Conservation (phyloP, 495 filamentous ascomycete genomes). For the Penicillium manginii region DNA sequence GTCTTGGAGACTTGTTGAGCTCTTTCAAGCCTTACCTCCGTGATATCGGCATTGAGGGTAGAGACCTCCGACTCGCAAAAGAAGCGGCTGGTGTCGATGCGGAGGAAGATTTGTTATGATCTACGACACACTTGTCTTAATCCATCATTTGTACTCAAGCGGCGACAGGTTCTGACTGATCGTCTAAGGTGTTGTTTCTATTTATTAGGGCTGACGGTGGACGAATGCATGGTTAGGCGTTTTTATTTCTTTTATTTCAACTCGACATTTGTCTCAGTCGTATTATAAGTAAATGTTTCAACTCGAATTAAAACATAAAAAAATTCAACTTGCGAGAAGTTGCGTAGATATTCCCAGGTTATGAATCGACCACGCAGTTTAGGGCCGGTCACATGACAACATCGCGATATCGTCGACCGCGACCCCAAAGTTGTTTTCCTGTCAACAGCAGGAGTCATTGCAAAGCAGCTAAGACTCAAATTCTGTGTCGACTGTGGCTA, state of each 20-base stretch:
- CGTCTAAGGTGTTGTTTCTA: conserved; percentile 17
- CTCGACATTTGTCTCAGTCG: background rate
- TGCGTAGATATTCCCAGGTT: no score
- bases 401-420: background rate
- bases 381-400: conserved; percentile 17
- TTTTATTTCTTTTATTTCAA: conserved; percentile 13
- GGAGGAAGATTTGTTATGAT: conserved; percentile 29
- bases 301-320: background rate
- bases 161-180: conserved; percentile 7
- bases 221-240: conserved; percentile 39
- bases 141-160: conserved; percentile 16
- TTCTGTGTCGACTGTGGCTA: background rate
- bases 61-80: conserved; percentile 70
- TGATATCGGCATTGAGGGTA: conserved; percentile 64
- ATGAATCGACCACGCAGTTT: background rate
- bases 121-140: conserved; percentile 18
- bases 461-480: background rate
- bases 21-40: conserved; percentile 72
- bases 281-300: background rate
- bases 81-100: conserved; percentile 56
- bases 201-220: conserved; percentile 21
- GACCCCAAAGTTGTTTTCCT: background rate
- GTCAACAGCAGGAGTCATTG: background rate
- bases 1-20: conserved; percentile 62
- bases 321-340: no score